A percentile compares a stretch with the other conserved stretches of the same genome.
phyloP scores from a whole-genome alignment of 2,329 filamentous ascomycete species.

The Apiospora kogelbergensis region DNA sequence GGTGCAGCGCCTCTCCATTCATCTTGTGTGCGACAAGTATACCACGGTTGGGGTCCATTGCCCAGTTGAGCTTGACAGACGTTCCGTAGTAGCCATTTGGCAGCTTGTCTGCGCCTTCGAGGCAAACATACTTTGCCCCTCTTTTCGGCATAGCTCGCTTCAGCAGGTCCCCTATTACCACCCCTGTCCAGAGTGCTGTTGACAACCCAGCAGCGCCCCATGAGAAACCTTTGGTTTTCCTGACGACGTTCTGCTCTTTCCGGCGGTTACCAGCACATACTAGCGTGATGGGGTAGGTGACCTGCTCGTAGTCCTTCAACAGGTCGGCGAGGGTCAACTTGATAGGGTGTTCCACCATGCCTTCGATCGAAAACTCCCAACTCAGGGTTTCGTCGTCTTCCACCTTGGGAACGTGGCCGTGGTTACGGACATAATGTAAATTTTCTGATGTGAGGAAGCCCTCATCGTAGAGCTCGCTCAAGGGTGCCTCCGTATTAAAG shows the following conservation, averaged over 20 bases:
- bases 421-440: conserved; percentile 89
- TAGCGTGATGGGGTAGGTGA: conserved; percentile 83
- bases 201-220: conserved; percentile 89
- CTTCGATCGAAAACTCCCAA: conserved; percentile 84
- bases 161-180: conserved; percentile 71
- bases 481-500: conserved; percentile 85
- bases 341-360: conserved; percentile 76
- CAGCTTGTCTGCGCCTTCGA: conserved; percentile 85
- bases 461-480: conserved; percentile 73
- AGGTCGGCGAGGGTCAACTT: conserved; percentile 72
- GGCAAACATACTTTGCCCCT: conserved; percentile 79
- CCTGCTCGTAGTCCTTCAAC: conserved; percentile 72
- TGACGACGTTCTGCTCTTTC: conserved; percentile 89
- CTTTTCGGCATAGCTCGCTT: conserved; percentile 65
- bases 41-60: conserved; percentile 76
- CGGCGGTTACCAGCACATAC: conserved; percentile 90
- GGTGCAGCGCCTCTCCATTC: conserved; percentile 79
- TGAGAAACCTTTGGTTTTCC: conserved; percentile 91
- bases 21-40: conserved; percentile 88
- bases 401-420: conserved; percentile 78
- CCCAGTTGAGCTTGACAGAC: conserved; percentile 85
- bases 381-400: conserved; percentile 69
- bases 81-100: conserved; percentile 91
- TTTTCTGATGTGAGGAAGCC: conserved; percentile 87
- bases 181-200: conserved; percentile 85